These are phyloP conservation scores for Aspergillus conjunctus DNA, from an alignment of 495 filamentous ascomycete genomes.

Conservation along the genomic window DNA sequence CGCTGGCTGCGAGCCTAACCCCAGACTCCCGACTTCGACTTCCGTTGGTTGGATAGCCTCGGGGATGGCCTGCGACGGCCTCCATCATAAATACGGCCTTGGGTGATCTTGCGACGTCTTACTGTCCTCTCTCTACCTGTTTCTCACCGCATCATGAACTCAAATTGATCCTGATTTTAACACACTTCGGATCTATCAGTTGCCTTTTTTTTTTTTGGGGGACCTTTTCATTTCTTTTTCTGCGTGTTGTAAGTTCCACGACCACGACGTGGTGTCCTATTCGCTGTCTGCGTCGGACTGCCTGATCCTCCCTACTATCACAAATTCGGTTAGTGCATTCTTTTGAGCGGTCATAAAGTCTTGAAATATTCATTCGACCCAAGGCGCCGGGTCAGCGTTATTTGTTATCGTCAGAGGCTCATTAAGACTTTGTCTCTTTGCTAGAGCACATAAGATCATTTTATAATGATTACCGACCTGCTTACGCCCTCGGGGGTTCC, in stretches of 20 bases:
- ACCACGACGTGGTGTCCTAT: too few species aligned
- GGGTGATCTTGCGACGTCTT: neutral
- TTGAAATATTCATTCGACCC: neutral
- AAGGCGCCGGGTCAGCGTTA: neutral
- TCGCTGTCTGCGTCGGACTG: too few species aligned
- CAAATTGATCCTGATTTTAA: neutral
- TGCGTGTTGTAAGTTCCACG: too few species aligned
- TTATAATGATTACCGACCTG: conserved; percentile 30
- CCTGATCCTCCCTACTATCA: too few species aligned
- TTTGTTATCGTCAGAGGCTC: neutral
- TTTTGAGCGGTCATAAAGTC: too few species aligned
- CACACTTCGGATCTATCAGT: too few species aligned
- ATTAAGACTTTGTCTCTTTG: neutral
- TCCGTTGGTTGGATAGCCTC: conserved; percentile 35
- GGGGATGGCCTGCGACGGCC: conserved; percentile 24
- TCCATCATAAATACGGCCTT: conserved; percentile 22
- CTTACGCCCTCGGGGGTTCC: conserved; percentile 58
- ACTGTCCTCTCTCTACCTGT: neutral
- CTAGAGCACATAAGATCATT: neutral
- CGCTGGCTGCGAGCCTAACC: conserved; percentile 13
- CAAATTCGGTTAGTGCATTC: too few species aligned
- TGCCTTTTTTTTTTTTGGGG: too few species aligned
- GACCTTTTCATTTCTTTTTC: too few species aligned
- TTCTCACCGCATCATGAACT: conserved; percentile 13
- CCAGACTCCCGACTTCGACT: conserved; percentile 38